Base-by-base conservation (phyloP, 1,139 yeast genomes). In the Pichia cactophila region DNA sequence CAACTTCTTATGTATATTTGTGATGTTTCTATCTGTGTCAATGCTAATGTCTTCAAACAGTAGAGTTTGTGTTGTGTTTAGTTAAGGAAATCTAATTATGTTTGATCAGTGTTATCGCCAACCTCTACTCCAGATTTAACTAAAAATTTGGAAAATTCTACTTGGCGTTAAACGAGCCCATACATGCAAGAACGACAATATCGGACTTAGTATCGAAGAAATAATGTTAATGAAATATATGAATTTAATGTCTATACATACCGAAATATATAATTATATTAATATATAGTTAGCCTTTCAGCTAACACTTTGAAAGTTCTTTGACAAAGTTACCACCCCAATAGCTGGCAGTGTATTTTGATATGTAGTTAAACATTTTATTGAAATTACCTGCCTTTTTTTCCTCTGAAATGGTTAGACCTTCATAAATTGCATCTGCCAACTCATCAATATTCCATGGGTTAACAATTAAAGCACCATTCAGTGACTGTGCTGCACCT, bases 391-490 rank as follows among this genome's bases (percentile, higher is more conserved):
- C 78, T 37, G 70, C 75, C 60, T 80, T 80, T 73, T 86, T 87
- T 60, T 88, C 97, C 38, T 78, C 79, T 3, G 95, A 86, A 65
- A 92, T 70, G 0, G 96, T 88, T 60, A 92, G 74, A 41, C 96
- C 84, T 64, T 90, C 97, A 61, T 83, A 76, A 50, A 92, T 85
- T 2, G 97, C 85, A 45, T 80, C 86, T 36, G 95, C 81, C 62
- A 92, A 69, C 59, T 94, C 98, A 59, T 94, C 98, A 17, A 92
- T 90, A 66, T 90, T 92, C 99, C 99, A 92, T 3, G 99, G 99
- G 63, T 92, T 92, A 33, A 92, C 96, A 54, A 92, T 82, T 26
- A 92, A 67, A 1, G 96, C 89, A 28, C 99, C 98, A 63, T 92
- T 92, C 55, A 92, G 72, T 0, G 95, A 84, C 69, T 92, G 99